Base-by-base conservation (phyloP, 2,329 filamentous ascomycete genomes). In the Fusarium sublunatum region DNA sequence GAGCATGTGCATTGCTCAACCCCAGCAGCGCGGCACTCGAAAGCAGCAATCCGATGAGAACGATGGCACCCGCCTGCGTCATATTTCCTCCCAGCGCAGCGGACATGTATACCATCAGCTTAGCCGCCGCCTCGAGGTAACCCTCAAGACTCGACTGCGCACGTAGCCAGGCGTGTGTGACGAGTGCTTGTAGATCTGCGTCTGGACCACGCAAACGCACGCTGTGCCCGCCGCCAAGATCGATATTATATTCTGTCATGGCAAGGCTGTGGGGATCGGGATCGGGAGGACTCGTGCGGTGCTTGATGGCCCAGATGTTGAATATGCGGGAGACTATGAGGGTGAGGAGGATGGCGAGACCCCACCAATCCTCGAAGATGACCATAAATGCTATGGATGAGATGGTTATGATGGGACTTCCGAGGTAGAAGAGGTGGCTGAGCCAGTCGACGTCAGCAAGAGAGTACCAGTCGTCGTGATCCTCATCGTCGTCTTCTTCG, bases 131-230 rank as follows among this genome's bases (percentile, higher is more conserved):
- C 58, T 83, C 81, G 48, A 85, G 72, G 65, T 82, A 84, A 28
- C 81, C 78, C 61, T 88, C 82, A 3, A 79, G 42, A 25, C 77
- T 73, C 0, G 82, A 85, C 70, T 83, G 81, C 35, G 80, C 75
- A 10, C 80, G 77, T 41, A 89, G 72, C 86, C 86, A 89, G 26
- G 78, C 68, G 4, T 83, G 81, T 4, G 83, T 81, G 1, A 86
- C 88, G 36, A 88, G 79, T 28, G 86, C 85, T 53, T 85, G 84
- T 7, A 89, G 76, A 68, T 88, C 86, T 29, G 82, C 78, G 7
- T 82, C 77, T 5, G 77, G 70, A 5, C 87, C 87, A 26, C 80
- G 79, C 38, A 89, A 77, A 11, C 82, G 75, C 2, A 88, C 78
- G 65, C 79, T 80, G 1, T 81, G 77, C 38, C 83, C 82, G 24